These are phyloP conservation scores for Adansonia madagascariensis DNA, from an alignment of 441 rosid species.

Conservation along the genomic window DNA sequence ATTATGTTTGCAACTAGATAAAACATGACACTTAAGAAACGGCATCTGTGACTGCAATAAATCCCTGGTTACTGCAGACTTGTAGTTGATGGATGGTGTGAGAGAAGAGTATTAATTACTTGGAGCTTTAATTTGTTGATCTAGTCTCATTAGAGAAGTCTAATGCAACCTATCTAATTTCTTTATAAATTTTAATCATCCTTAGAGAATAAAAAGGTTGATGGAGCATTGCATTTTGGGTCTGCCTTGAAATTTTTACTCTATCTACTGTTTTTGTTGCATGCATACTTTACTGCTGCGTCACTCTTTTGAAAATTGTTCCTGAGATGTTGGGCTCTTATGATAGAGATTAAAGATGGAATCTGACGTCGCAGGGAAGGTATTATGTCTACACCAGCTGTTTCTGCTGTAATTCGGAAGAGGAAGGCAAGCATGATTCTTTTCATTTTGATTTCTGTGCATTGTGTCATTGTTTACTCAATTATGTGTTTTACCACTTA, in stretches of 20 bases:
- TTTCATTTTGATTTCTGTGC: constrained; percentile 20
- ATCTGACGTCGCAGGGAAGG: constrained; percentile 66
- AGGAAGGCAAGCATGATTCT: constrained; percentile 54
- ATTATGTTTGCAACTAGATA: too few relatives aligned
- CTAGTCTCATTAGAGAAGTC: not conserved
- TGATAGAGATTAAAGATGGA: constrained; percentile 1
- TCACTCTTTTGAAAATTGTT: not conserved
- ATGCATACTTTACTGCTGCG: not conserved
- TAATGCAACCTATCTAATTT: not conserved
- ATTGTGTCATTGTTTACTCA: not conserved
- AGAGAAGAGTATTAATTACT: not conserved
- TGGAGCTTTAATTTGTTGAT: not conserved
- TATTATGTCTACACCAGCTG: constrained; percentile 87
- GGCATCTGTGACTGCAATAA: too few relatives aligned
- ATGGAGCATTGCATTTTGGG: not conserved
- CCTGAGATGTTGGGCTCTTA: not conserved
- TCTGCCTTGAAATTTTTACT: not conserved
- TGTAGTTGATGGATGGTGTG: not conserved
- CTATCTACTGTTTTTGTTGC: not conserved
- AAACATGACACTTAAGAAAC: too few relatives aligned
- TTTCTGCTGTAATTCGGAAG: constrained; percentile 90
- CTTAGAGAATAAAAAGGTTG: not conserved
- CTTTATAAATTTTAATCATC: not conserved
- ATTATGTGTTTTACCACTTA: constrained; percentile 20
- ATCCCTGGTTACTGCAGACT: not conserved